Evolutionary conservation across 441 rosid species (phyloP), one percentile per base, ranked within the genome.

Genomic region (Macaranga tanarius): DNA sequence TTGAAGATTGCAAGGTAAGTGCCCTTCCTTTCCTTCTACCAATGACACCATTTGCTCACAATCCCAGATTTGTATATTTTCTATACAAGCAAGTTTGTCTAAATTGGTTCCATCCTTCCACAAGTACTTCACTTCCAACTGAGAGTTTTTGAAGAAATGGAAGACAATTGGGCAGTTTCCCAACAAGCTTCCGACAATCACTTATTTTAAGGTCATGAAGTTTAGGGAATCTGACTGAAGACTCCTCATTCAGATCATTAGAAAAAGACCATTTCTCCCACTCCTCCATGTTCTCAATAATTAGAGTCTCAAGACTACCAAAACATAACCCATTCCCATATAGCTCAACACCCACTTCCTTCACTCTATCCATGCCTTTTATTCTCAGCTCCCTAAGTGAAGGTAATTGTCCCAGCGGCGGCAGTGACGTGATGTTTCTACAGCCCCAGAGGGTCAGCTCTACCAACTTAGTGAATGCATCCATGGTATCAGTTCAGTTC

Each of bases 181-280:
- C 64, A 11, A 68, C 55, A 57, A 75, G 65, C 62, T 54, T 62
- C 15, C 67, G 45, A 55, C 73, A 69, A 22, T 61, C 10, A 7
- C 28, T 1, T 19, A 61, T 10, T 11, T 7, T 19, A 10, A 74
- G 23, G 25, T 0, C 44, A n/a, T n/a, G 25, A n/a, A n/a, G n/a
- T n/a, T n/a, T n/a, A n/a, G n/a, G n/a, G n/a, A n/a, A n/a, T n/a
- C n/a, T n/a, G n/a, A n/a, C n/a, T n/a, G n/a, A n/a, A n/a, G n/a
- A n/a, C n/a, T n/a, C n/a, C n/a, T n/a, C n/a, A n/a, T n/a, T n/a
- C n/a, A n/a, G n/a, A n/a, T n/a, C n/a, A n/a, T n/a, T n/a, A n/a
- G n/a, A n/a, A n/a, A n/a, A n/a, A n/a, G n/a, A n/a, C n/a, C n/a
- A n/a, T n/a, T 28, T 28, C 3, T 28, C 31, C 31, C 31, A 28